Percentiles rank a stretch among this genome's conserved stretches.
These are phyloP conservation scores for Leonotis leonurus DNA, from an alignment of 257 asterid genomes.

Conservation along the genomic window DNA sequence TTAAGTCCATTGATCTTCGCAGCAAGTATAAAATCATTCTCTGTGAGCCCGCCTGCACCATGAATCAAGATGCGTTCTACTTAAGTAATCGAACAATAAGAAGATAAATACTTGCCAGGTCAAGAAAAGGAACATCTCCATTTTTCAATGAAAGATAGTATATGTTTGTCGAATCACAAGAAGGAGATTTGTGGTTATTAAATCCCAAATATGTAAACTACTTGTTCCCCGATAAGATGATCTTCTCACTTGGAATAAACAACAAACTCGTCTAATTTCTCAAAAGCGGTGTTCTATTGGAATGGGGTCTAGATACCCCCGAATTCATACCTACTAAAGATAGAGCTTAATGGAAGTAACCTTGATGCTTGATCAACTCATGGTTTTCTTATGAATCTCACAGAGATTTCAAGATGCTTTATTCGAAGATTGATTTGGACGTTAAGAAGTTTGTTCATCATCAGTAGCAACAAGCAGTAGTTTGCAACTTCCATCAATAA, in stretches of 20 bases:
- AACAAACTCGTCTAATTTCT: neutral
- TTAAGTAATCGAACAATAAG: neutral
- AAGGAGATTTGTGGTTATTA: neutral
- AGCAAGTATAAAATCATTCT: slow-evolving; percentile 93
- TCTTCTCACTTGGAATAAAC: neutral
- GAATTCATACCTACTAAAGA: neutral
- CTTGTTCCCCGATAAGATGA: neutral
- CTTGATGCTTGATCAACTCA: neutral
- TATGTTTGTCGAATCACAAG: neutral
- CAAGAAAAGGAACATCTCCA: neutral
- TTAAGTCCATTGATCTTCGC: slow-evolving; percentile 65
- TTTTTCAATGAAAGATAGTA: neutral
- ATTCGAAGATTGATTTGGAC: neutral
- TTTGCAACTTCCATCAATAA: neutral
- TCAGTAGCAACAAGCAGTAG: no score
- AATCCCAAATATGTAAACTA: neutral
- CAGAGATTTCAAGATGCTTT: neutral
- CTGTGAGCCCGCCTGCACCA: slow-evolving; percentile 80
- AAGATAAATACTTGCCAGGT: neutral
- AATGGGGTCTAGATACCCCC: neutral
- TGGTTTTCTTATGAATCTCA: neutral
- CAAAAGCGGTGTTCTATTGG: neutral
- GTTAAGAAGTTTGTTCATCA: no score
- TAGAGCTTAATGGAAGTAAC: neutral
- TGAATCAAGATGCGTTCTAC: neutral